Conservation (phyloP, 2,329 filamentous ascomycete genomes). For the Cladosporium colombiae region DNA sequence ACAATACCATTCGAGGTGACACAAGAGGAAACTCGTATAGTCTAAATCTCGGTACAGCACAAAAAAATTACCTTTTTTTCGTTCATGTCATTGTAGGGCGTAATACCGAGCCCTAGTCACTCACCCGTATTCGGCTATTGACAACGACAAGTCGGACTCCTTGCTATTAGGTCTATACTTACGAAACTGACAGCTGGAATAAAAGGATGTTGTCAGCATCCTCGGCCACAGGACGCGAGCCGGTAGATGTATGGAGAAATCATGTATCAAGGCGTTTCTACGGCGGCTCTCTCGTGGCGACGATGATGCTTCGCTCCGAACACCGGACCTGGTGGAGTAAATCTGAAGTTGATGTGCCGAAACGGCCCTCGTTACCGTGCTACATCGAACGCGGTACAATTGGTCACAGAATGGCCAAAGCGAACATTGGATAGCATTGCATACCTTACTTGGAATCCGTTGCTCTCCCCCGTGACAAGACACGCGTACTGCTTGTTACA, state of each 20-base stretch:
- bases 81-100: background rate
- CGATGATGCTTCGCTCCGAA: background rate
- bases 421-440: background rate
- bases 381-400: background rate
- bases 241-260: background rate
- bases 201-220: background rate
- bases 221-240: background rate
- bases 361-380: background rate
- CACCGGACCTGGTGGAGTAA: background rate
- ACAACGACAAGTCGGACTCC: background rate
- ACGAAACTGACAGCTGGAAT: background rate
- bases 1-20: background rate
- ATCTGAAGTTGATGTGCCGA: background rate
- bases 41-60: background rate
- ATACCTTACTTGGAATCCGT: background rate
- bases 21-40: background rate
- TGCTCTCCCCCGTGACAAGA: background rate
- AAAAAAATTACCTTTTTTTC: background rate
- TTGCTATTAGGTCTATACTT: background rate
- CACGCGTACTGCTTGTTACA: background rate
- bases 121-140: background rate
- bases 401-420: background rate
- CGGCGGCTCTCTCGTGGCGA: background rate
- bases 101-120: background rate
- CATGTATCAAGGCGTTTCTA: background rate